phyloP scores from a whole-genome alignment of 345 rosid genomes.

The Rhodamnia rubescens region DNA sequence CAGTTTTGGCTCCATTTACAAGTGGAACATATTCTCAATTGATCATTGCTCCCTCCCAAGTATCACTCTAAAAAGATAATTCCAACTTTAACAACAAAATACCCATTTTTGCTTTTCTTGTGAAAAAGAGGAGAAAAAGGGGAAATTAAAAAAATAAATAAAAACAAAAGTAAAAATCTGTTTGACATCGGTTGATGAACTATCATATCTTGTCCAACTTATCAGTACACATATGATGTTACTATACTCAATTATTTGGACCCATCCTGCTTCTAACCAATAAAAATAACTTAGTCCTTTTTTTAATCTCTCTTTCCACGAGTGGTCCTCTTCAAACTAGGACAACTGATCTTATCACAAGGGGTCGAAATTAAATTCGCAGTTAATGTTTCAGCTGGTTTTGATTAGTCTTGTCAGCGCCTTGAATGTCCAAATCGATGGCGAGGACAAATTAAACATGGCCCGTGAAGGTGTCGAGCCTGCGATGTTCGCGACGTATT shows the following conservation, averaged over 20 bases:
- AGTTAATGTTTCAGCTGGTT: background rate
- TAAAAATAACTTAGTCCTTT: background rate
- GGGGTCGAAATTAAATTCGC: background rate
- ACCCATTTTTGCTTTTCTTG: background rate
- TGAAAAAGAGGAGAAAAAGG: background rate
- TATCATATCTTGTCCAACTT: slow-evolving; percentile 16
- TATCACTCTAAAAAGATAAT: background rate
- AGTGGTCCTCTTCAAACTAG: background rate
- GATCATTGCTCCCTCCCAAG: background rate
- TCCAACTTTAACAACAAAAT: background rate
- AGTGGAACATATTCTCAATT: background rate
- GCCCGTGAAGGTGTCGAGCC: background rate
- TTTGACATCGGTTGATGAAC: slow-evolving; percentile 9
- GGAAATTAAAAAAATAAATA: background rate
- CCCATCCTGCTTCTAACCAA: slow-evolving; percentile 1
- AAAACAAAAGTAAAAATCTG: background rate
- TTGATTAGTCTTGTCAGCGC: background rate
- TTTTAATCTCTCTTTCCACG: background rate
- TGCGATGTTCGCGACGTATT: background rate
- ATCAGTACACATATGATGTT: slow-evolving; percentile 1
- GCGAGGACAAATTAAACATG: background rate
- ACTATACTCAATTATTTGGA: slow-evolving; percentile 15
- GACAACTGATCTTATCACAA: background rate
- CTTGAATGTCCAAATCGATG: background rate
- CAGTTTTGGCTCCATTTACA: background rate